phyloP scores from a whole-genome alignment of 352 stramenopile species.

The Globisporangium okanoganense region DNA sequence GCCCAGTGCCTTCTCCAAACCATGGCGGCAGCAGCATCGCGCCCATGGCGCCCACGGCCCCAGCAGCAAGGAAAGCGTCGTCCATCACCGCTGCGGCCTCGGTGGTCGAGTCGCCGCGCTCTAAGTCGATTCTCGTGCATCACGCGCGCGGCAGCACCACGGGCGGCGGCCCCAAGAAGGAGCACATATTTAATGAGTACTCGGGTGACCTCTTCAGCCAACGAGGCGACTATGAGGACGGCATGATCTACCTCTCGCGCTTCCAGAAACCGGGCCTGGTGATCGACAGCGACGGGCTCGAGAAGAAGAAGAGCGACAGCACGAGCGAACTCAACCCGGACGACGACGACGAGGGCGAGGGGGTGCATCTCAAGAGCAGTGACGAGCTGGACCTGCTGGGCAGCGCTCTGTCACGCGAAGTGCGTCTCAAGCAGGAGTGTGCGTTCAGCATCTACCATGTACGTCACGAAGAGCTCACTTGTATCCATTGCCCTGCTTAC shows the following conservation, averaged over 20 bases:
- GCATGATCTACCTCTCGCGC: constrained; percentile 86
- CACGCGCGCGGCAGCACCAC: constrained; percentile 22
- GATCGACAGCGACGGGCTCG: background rate
- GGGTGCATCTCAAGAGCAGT: constrained; percentile 43
- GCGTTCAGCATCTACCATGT: constrained; percentile 80
- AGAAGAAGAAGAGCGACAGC: constrained; percentile 23
- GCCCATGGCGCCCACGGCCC: constrained; percentile 29
- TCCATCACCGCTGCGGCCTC: constrained; percentile 18
- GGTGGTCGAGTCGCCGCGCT: constrained; percentile 44
- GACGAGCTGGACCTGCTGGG: constrained; percentile 38
- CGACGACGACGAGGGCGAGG: constrained; percentile 34
- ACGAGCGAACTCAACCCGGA: constrained; percentile 41
- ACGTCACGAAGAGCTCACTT: constrained; percentile 5
- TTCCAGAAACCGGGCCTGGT: constrained; percentile 50
- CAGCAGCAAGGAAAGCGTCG: constrained; percentile 31
- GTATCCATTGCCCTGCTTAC: background rate
- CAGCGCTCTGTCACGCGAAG: constrained; percentile 42
- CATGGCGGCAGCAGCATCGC: constrained; percentile 2
- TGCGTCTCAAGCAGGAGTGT: constrained; percentile 76
- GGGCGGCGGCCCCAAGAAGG: constrained; percentile 25
- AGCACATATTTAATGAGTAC: constrained; percentile 64
- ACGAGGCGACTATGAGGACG: constrained; percentile 78
- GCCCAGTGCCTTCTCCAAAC: background rate
- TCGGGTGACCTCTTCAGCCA: constrained; percentile 80
- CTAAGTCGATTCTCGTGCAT: constrained; percentile 45